A percentile compares a stretch with the other conserved stretches of the same genome.
Conservation (phyloP, 371 early-diverging fungal species). For the Umbelopsis sp. region DNA sequence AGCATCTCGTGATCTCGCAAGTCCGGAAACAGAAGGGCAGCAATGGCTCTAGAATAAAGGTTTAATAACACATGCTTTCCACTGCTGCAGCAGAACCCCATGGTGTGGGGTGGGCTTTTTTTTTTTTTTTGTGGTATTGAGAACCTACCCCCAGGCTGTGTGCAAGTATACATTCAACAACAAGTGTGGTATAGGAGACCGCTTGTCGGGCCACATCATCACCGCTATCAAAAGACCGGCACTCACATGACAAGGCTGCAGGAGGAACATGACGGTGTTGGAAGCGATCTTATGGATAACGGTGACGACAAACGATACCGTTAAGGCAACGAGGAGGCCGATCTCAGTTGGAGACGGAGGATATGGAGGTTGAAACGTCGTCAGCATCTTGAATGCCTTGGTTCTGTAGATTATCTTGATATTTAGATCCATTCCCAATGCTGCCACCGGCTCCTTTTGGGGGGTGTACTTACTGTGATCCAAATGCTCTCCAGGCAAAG, state of each 20-base stretch:
- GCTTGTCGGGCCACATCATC: constrained; percentile 51
- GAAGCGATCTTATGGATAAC: constrained; percentile 49
- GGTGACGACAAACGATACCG: constrained; percentile 46
- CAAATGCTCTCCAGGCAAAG: constrained; percentile 48
- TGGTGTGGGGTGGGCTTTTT: neutral
- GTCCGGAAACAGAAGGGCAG: constrained; percentile 58
- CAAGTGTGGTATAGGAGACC: constrained; percentile 46
- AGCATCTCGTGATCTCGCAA: constrained; percentile 56
- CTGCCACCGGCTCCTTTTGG: neutral
- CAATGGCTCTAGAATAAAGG: constrained; percentile 25
- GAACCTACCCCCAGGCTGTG: constrained; percentile 51
- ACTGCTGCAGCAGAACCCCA: neutral
- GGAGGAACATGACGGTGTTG: constrained; percentile 48
- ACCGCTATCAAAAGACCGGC: constrained; percentile 52
- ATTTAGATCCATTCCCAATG: neutral
- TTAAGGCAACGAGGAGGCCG: constrained; percentile 36
- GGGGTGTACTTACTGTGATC: constrained; percentile 36
- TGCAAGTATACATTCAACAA: constrained; percentile 60
- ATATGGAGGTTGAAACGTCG: constrained; percentile 23
- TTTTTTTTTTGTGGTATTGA: neutral
- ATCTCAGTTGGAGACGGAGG: constrained; percentile 42
- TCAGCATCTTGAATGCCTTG: constrained; percentile 25
- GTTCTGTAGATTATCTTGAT: constrained; percentile 17
- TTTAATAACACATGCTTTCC: neutral
- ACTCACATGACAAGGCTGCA: constrained; percentile 67